Percentiles rank a stretch among this genome's conserved stretches.
These are phyloP conservation scores for Apostasia shenzhenica DNA, from an alignment of 106 monocot genomes.

Conservation along the genomic window DNA sequence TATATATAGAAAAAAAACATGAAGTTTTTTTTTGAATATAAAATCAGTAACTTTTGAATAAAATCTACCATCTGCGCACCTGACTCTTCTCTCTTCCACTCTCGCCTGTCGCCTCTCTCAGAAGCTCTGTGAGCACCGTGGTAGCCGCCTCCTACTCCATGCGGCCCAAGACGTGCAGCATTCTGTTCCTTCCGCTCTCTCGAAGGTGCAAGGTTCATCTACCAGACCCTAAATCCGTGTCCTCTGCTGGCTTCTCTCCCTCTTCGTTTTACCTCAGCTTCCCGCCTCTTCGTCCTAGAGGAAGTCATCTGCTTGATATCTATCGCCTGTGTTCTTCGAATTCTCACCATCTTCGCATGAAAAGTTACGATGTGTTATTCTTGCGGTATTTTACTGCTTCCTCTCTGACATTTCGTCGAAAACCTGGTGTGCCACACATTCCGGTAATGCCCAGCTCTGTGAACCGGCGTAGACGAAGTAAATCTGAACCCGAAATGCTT, in stretches of 20 bases:
- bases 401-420: constrained; percentile 2
- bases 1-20: too few species aligned
- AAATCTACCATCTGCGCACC: too few species aligned
- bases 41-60: too few species aligned
- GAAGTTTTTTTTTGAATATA: too few species aligned
- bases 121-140: neutral
- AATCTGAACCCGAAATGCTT: neutral
- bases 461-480: neutral
- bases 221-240: neutral
- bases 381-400: neutral
- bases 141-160: neutral
- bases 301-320: neutral
- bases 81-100: too few species aligned
- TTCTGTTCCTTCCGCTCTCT: neutral
- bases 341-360: neutral
- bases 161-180: neutral
- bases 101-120: too few species aligned
- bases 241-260: neutral
- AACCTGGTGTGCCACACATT: neutral
- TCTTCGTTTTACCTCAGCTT: neutral
- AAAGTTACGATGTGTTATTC: neutral
- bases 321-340: neutral
- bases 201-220: neutral
- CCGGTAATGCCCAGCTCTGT: neutral
- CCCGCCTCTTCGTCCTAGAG: neutral